Base-by-base conservation (phyloP, 257 asterid genomes). In the Salvia splendens region DNA sequence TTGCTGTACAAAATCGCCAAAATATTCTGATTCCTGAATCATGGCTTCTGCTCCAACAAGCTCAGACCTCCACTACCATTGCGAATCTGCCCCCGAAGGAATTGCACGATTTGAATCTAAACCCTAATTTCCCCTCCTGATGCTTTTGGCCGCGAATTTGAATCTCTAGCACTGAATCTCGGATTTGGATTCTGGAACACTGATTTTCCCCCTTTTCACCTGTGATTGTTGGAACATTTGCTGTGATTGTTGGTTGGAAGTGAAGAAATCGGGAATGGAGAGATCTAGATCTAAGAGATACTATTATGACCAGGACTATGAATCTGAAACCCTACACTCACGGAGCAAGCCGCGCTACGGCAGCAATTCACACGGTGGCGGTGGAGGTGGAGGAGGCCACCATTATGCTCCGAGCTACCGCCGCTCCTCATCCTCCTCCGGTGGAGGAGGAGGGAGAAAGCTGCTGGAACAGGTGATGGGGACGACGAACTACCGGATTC, bases 251-350 rank as follows among this genome's bases (percentile, higher is more conserved):
- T 47, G 61, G 69, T 24, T 53, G 61, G 53, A 16, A 66, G 67
- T 55, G 73, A 55, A 41, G 58, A 48, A 24, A 5, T 53, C 53
- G 67, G 56, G 47, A 4, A 89, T 89, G 96, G 96, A 89, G 49
- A 83, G 96, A 82, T 87, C 95, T 63, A 87, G 96, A 85, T 87
- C 96, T 61, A 89, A 87, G 88, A 74, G 96, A 61, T 85, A 79
- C 83, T 83, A 80, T 75, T 76, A 87, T 71, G 90, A 86, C 82
- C 91, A 89, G 77, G 93, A 89, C 84, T 82, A 82, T 61, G 91
- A 82, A 67, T 81, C 86, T 43, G 96, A 87, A 65, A 77, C 74
- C 87, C 80, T 79, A 48, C 86, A 84, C 82, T 54, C 89, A 8
- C 73, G 89, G 80, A 79, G 69, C 76, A 82, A 74, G 16, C 82